Evolutionary conservation across 169 alveolate species (phyloP).

Genomic region (Eimeria falciformis): DNA sequence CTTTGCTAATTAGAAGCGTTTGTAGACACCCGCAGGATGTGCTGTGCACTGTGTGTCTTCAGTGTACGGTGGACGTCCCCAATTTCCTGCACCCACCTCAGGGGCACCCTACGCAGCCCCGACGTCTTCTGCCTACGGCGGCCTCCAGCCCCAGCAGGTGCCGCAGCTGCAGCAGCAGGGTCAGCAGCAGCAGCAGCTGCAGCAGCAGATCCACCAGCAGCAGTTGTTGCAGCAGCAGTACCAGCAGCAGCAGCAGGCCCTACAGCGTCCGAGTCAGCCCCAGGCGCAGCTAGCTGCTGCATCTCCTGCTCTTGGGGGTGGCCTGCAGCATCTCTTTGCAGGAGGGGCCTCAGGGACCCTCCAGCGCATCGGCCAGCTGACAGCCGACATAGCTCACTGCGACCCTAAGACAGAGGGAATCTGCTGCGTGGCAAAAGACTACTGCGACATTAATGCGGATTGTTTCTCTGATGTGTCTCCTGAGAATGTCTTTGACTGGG

Average conservation of each 20-base stretch:
- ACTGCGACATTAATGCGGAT: conserved; percentile 36
- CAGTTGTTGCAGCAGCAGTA: not conserved
- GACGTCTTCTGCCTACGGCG: too few species aligned
- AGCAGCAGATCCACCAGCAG: not conserved
- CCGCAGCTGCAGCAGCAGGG: not conserved
- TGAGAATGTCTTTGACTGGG: conserved; percentile 66
- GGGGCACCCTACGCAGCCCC: too few species aligned
- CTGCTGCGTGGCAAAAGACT: conserved; percentile 25
- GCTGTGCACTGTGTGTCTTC: too few species aligned
- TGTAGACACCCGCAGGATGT: too few species aligned
- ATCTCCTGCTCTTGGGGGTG: not conserved
- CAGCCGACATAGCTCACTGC: conserved; percentile 37
- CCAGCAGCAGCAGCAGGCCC: not conserved
- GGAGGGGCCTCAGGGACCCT: not conserved
- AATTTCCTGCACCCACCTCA: too few species aligned
- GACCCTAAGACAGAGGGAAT: conserved; percentile 38
- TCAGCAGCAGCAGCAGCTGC: conserved; percentile 2
- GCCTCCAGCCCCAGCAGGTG: too few species aligned
- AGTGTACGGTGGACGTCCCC: too few species aligned
- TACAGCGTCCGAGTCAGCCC: not conserved
- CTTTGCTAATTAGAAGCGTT: too few species aligned
- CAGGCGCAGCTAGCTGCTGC: not conserved
- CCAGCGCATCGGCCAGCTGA: conserved; percentile 17
- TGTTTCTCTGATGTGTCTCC: conserved; percentile 57
- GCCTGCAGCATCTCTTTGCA: too few species aligned